Base-by-base conservation (phyloP, 441 rosid species). In the Aquilaria agallochum region DNA sequence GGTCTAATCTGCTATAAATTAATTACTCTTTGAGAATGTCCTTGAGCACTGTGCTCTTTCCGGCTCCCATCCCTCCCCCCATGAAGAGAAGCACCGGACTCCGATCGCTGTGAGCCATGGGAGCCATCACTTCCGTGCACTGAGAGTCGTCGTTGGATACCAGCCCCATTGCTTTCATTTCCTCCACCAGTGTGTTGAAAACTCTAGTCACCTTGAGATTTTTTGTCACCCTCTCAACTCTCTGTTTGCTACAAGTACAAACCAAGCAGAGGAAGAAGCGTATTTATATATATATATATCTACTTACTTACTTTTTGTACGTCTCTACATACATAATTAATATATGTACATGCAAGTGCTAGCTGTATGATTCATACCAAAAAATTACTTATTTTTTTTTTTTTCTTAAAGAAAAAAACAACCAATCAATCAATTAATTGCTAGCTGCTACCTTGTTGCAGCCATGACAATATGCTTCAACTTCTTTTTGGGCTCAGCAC, bases 1-100 rank as follows among this genome's bases (percentile, higher is more conserved):
- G 30, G 50, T 62, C 51, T 27, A 5, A 11, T 13, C n/a, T 46
- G 6, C 2, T 11, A 5, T 31, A 34, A 12, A 31, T 51, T 50
- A 42, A 66, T 79, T 84, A 94, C 98, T 94, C 98, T 79, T 89
- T 79, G 56, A 91, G 86, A 63, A 94, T 94, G 69, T 94, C 98
- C 78, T 94, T 89, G 42, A 94, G 98, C 15, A 90, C 97, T 34
- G 98, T 94, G 77, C 97, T 94, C 75, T 91, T 94, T 36, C 98
- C 98, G 31, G 98, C 98, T 67, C 98, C 98, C 96, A 94, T 94
- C 12, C 98, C 98, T 46, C 96, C 98, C 2, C 97, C 98, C 96
- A 94, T 91, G 68, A 94, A 72, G 34, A 91, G 93, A 61, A 94
- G 85, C 67, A 94, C 96, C 0, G 97, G 99, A 70, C 97, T 94